Percentiles rank a stretch among this genome's conserved stretches.
These are phyloP conservation scores for Nectriaceae sp. DNA, from an alignment of 2,329 filamentous ascomycete species.

Conservation along the genomic window DNA sequence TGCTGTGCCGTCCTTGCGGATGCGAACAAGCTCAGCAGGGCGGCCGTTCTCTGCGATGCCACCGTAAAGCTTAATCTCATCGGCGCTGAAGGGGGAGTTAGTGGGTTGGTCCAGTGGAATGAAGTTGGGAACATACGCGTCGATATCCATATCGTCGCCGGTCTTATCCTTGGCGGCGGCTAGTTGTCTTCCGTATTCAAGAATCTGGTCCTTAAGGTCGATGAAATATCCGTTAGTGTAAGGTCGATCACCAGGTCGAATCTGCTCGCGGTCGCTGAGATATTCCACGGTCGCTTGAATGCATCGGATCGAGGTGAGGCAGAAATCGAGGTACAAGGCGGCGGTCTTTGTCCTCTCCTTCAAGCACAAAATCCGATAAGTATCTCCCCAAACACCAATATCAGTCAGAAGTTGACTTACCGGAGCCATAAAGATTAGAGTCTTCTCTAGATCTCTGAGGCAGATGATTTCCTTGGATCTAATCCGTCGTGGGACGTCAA, in stretches of 20 bases:
- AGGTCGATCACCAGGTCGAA: conserved; percentile 79
- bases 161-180: conserved; percentile 71
- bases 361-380: conserved; percentile 70
- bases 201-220: conserved; percentile 92
- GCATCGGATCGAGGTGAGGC: conserved; percentile 85
- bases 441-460: conserved; percentile 93
- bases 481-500: conserved; percentile 78
- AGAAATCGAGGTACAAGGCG: conserved; percentile 79
- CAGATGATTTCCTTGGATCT: conserved; percentile 84
- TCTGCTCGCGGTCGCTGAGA: conserved; percentile 83
- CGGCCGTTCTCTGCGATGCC: conserved; percentile 81
- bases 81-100: conserved; percentile 42
- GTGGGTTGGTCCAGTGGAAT: conserved; percentile 29
- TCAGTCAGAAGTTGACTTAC: conserved; percentile 73
- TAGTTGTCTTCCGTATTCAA: conserved; percentile 84
- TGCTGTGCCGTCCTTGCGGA: conserved; percentile 77
- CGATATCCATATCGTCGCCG: conserved; percentile 59
- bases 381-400: conserved; percentile 60
- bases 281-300: conserved; percentile 87
- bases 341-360: conserved; percentile 78
- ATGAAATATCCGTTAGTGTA: conserved; percentile 97
- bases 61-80: conserved; percentile 78
- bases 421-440: conserved; percentile 84
- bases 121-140: conserved; percentile 51
- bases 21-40: conserved; percentile 80